Evolutionary conservation across 805 yeast genomes (phyloP), one percentile per base, ranked within the genome.

Genomic region (Metschnikowia borealis): DNA sequence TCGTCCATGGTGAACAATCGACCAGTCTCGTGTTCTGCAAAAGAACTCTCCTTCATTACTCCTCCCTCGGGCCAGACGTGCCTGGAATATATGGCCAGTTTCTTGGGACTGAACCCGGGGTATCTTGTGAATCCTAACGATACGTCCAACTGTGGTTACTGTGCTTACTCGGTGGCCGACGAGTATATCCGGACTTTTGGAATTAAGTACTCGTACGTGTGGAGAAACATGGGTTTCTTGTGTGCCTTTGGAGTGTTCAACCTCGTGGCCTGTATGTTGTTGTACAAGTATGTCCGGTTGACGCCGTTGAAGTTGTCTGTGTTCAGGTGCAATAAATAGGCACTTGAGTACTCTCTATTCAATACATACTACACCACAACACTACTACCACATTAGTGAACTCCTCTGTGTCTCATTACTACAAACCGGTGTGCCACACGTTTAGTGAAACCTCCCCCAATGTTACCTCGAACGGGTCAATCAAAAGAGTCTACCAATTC

Each of bases 1-100:
- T 61, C 73, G 68, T 18, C 65, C 63, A 31, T 72, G 75, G 44
- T 68, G 77, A 54, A 83, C 42, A 60, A 60, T 20, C 66, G 74
- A 47, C 46, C 59, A 31, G 83, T 83, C 36, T 50, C 48, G 0
- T 84, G 90, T 66, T 46, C 81, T 1, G 54, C 54, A 1, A 60
- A 59, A 23, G 90, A 84, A 61, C 69, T 69, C 45, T 71, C 79
- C 38, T 37, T 48, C 1, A 69, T 84, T 59, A 56, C 63, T 7
- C 84, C 89, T 13, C 78, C 84, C 5, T 23, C 33, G 6, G 57
- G 57, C 3, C 31, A 47, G 15, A 42, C 53, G 2, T 54, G 57
- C 29, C 29, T 33, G 5, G 40, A 18, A 3, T 41, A 26, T 21
- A n/a, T 39, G 43, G 10, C n/a, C 10, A 13, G 18, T 11, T 46